Base-by-base conservation (phyloP, 2,329 filamentous ascomycete species). In the Geosmithia flava region DNA sequence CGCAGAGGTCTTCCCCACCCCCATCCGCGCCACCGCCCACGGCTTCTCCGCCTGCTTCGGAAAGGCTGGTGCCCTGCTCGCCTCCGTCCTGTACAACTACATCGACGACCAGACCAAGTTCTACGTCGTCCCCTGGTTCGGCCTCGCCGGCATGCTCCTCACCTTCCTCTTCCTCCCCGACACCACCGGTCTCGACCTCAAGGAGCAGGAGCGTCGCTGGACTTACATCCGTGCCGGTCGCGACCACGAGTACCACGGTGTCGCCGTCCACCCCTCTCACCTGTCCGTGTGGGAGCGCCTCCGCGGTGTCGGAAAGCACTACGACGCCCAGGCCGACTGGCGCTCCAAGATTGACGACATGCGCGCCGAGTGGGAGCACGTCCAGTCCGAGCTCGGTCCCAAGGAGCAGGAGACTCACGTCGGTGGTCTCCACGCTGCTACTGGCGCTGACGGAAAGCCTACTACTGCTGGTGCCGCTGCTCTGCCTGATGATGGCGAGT, bases 201-300 rank as follows among this genome's bases (percentile, higher is more conserved):
- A 95, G 75, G 91, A 97, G 68, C 90, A 96, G 69, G 91, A 97
- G 69, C 86, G 91, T 54, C 83, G 91, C 59, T 97, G 91, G 90
- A 69, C 75, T 49, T 96, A 84, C 68, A 87, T 97, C 63, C 83
- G 87, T 51, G 72, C 79, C 2, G 89, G 88, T 52, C 80, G 81
- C 51, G 83, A 82, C 55, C 53, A 80, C 29, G 87, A 96, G 45
- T 97, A 97, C 71, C 90, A 95, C 68, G 91, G 91, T 55, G 83
- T 95, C 48, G 91, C 91, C 51, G 81, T 97, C 51, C 89, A 97
- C 72, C 84, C 87, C 45, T 79, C 85, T 64, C 91, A 97, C 62
- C 70, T 97, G 53, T 91, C 85, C 7, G 63, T 90, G 47, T 97
- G 87, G 85, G 91, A 97, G 75, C 83, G 87, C 52, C 65, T 87